A percentile compares a stretch with the other conserved stretches of the same genome.
These are phyloP conservation scores for Cudoniella acicularis DNA, from an alignment of 495 filamentous ascomycete species.

Conservation along the genomic window DNA sequence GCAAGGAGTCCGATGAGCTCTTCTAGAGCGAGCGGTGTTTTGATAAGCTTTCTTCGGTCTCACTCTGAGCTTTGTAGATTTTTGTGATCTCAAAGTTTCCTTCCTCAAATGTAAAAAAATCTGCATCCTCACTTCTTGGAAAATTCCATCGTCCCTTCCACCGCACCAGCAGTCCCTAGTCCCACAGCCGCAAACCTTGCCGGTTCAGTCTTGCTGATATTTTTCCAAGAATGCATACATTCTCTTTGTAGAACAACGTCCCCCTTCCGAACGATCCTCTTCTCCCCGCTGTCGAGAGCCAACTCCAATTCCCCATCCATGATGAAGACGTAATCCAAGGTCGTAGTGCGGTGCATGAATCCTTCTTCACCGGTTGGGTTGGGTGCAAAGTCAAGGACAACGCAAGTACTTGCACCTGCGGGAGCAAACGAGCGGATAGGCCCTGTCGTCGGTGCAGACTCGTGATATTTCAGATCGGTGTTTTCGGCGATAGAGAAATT, in stretches of 20 bases:
- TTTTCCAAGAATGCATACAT: conserved; percentile 2
- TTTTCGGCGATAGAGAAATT: not conserved
- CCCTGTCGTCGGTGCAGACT: not conserved
- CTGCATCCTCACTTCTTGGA: too few species aligned
- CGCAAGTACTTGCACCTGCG: not conserved
- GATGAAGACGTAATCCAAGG: conserved; percentile 2
- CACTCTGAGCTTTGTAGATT: too few species aligned
- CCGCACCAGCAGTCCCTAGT: not conserved
- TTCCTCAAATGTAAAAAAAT: too few species aligned
- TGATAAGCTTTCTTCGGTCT: too few species aligned
- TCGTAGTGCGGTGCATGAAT: not conserved
- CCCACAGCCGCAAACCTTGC: not conserved
- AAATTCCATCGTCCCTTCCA: too few species aligned
- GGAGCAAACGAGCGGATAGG: not conserved
- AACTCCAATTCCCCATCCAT: conserved; percentile 6
- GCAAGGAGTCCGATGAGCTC: too few species aligned
- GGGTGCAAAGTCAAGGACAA: not conserved
- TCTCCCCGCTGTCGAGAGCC: not conserved
- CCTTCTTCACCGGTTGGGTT: not conserved
- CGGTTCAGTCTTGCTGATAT: not conserved
- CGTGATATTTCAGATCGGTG: conserved; percentile 2
- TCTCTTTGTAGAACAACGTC: conserved; percentile 6
- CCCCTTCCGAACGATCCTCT: not conserved
- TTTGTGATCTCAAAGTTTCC: too few species aligned
- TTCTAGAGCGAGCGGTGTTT: too few species aligned